These are phyloP conservation scores for Pythium utonaiense DNA, from an alignment of 352 stramenopile genomes.

Conservation along the genomic window DNA sequence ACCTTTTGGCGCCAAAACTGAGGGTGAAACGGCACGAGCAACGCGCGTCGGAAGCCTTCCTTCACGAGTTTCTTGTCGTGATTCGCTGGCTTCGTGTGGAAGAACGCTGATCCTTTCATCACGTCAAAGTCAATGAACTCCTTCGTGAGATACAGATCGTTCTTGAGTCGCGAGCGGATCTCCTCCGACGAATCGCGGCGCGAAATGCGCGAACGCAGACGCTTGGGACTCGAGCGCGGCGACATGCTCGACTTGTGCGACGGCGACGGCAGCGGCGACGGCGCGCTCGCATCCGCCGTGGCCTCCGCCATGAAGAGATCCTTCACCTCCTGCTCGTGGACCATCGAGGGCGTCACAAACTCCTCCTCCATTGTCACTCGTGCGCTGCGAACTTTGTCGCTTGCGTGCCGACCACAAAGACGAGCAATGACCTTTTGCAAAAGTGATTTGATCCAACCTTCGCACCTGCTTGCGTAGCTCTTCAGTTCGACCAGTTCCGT, in stretches of 20 bases:
- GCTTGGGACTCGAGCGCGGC: conserved; percentile 13
- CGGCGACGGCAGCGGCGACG: conserved; percentile 20
- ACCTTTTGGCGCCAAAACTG: conserved; percentile 76
- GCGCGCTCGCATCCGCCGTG: conserved; percentile 41
- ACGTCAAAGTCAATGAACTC: conserved; percentile 87
- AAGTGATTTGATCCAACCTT: background rate
- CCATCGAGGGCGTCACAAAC: too few relatives aligned
- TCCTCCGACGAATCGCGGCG: conserved; percentile 50
- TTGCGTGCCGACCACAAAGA: conserved; percentile 12
- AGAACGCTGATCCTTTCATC: conserved; percentile 85
- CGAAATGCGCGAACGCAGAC: conserved; percentile 32
- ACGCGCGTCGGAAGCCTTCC: conserved; percentile 57
- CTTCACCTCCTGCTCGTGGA: too few relatives aligned
- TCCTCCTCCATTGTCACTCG: too few relatives aligned
- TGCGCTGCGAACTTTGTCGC: background rate
- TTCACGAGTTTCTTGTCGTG: conserved; percentile 80
- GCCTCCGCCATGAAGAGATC: background rate
- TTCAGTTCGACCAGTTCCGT: conserved; percentile 3
- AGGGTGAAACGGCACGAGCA: conserved; percentile 70
- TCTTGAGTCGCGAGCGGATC: conserved; percentile 42
- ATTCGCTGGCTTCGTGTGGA: conserved; percentile 81
- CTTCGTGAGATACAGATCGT: conserved; percentile 56
- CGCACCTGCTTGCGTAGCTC: background rate
- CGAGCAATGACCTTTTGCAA: conserved; percentile 15
- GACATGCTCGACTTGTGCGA: conserved; percentile 22